Conservation (phyloP, 2,329 filamentous ascomycete species). For the Daldinia eschscholtzii region DNA sequence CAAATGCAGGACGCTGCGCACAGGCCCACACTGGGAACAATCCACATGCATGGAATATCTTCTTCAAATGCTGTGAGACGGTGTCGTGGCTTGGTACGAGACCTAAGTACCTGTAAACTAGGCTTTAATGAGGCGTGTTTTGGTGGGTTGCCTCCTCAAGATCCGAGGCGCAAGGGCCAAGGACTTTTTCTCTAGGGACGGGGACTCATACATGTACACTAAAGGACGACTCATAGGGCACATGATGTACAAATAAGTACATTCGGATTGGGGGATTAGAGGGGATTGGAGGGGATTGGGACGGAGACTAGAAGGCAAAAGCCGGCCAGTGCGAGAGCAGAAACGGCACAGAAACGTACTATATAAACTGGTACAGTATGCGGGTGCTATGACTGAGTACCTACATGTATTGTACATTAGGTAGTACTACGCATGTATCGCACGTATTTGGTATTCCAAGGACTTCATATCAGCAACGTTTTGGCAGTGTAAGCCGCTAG, state of each 20-base stretch:
- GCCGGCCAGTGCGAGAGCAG: constrained; percentile 32
- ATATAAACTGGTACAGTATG: constrained; percentile 11
- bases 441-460: constrained; percentile 18
- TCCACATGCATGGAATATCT: constrained; percentile 24
- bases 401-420: not conserved
- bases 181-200: not conserved
- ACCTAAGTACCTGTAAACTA: constrained; percentile 11
- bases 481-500: constrained; percentile 22
- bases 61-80: constrained; percentile 20
- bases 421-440: not conserved
- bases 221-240: constrained; percentile 13
- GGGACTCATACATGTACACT: not conserved
- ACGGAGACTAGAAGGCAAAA: constrained; percentile 19
- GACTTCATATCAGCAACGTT: constrained; percentile 13
- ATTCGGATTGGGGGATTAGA: constrained; percentile 2
- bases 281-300: not conserved
- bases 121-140: constrained; percentile 8
- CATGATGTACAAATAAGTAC: constrained; percentile 7
- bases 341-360: constrained; percentile 16
- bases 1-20: constrained; percentile 24
- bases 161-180: constrained; percentile 36
- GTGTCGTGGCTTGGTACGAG: constrained; percentile 21
- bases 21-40: constrained; percentile 15
- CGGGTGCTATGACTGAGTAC: constrained; percentile 1
- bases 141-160: constrained; percentile 41